phyloP scores from a whole-genome alignment of 495 filamentous ascomycete genomes.

The Annulohypoxylon moriforme region DNA sequence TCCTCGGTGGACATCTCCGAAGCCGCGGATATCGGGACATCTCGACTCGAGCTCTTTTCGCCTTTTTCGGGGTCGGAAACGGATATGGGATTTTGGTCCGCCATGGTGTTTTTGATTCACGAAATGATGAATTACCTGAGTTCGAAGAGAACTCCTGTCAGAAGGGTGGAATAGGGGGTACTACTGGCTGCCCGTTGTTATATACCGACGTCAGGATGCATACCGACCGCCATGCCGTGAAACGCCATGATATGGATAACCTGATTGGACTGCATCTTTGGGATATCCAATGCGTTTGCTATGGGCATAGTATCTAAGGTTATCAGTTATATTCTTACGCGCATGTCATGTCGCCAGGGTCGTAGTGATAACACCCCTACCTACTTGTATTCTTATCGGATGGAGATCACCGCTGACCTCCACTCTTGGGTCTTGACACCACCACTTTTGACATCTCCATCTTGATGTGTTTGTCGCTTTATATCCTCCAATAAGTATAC shows the following conservation, averaged over 20 bases:
- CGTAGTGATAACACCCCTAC: background rate
- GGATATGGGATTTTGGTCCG: background rate
- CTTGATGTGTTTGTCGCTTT: background rate
- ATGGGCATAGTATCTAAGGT: background rate
- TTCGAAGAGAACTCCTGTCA: background rate
- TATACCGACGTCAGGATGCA: background rate
- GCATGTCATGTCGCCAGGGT: background rate
- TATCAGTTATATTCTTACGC: background rate
- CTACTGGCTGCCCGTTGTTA: background rate
- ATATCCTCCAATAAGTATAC: background rate
- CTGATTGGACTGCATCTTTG: slow-evolving; percentile 3
- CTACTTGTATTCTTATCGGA: background rate
- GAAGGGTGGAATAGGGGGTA: background rate
- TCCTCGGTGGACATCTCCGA: background rate
- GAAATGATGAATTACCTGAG: background rate
- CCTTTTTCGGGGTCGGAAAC: slow-evolving; percentile 3
- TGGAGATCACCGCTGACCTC: background rate
- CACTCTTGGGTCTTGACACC: background rate
- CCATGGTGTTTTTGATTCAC: background rate
- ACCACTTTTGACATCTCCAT: background rate
- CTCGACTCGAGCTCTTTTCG: background rate
- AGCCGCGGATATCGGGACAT: background rate
- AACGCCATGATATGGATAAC: background rate
- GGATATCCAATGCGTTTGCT: background rate
- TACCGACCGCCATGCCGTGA: background rate